These are phyloP conservation scores for Candida quercuum DNA, from an alignment of 805 yeast species.

Conservation along the genomic window DNA sequence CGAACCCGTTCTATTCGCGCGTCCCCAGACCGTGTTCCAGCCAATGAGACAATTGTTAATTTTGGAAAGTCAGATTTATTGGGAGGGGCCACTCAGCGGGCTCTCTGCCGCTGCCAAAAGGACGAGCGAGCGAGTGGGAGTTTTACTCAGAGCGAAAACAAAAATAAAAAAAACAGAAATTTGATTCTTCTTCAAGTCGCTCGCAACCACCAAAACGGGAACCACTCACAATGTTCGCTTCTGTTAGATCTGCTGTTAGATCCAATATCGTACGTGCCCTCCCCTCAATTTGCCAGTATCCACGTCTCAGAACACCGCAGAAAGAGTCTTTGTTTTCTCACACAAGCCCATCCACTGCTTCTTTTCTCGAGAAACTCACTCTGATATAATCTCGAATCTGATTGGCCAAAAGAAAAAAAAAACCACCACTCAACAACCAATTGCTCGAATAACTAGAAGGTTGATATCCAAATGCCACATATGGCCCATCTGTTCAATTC, in stretches of 20 bases:
- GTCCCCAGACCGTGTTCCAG: slow-evolving; percentile 7
- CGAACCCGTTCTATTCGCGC: slow-evolving; percentile 1
- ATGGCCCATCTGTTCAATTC: neutral
- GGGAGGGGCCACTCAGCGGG: slow-evolving; percentile 1
- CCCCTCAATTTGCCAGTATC: neutral
- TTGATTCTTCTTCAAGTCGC: slow-evolving; percentile 1
- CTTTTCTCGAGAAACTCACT: no score
- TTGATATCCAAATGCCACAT: no score
- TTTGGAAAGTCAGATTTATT: slow-evolving; percentile 1
- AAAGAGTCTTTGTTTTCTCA: neutral
- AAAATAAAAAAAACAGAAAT: slow-evolving; percentile 1
- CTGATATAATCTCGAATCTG: neutral
- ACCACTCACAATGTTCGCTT: slow-evolving; percentile 22
- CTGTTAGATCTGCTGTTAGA: slow-evolving; percentile 27
- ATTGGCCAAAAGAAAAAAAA: neutral
- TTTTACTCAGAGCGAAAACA: no score
- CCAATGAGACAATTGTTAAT: slow-evolving; percentile 20
- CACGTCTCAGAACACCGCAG: neutral
- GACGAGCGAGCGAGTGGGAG: no score
- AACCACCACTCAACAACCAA: neutral
- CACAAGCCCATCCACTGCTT: neutral
- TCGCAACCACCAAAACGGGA: neutral
- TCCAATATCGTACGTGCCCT: slow-evolving; percentile 23
- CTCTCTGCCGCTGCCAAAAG: no score
- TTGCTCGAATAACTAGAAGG: no score